These are phyloP conservation scores for Canariomyces notabilis DNA, from an alignment of 2,329 filamentous ascomycete species.

Conservation along the genomic window DNA sequence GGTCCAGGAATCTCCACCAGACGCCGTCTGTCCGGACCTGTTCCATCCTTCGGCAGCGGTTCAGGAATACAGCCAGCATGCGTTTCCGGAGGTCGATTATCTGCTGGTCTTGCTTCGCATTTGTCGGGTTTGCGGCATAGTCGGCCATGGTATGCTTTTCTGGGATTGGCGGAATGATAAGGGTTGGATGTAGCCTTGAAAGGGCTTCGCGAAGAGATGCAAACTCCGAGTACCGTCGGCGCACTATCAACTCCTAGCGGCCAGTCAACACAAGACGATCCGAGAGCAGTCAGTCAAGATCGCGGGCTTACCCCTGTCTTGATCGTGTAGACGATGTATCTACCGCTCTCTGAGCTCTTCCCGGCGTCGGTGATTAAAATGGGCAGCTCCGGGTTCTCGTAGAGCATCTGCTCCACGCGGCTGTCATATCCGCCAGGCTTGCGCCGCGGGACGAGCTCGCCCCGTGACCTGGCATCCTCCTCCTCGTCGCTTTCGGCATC, in stretches of 20 bases:
- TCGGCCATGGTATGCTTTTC: constrained; percentile 99
- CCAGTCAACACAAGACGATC: constrained; percentile 2
- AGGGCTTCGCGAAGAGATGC: constrained; percentile 84
- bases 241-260: constrained; percentile 82
- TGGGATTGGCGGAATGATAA: constrained; percentile 93
- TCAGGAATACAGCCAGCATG: constrained; percentile 93
- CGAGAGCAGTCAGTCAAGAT: background rate
- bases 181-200: constrained; percentile 85
- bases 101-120: constrained; percentile 92
- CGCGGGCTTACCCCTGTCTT: constrained; percentile 69
- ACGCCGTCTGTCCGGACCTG: constrained; percentile 88
- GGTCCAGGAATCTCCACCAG: constrained; percentile 96
- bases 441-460: constrained; percentile 47
- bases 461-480: constrained; percentile 35
- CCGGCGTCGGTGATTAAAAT: constrained; percentile 93
- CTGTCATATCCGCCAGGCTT: constrained; percentile 90
- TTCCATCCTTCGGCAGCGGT: constrained; percentile 88
- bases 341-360: constrained; percentile 87
- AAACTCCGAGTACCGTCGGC: constrained; percentile 94
- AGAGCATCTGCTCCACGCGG: constrained; percentile 93
- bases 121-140: constrained; percentile 95
- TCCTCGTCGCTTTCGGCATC: constrained; percentile 48
- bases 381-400: constrained; percentile 84
- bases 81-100: constrained; percentile 96
- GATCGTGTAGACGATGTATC: constrained; percentile 97